A percentile compares a stretch with the other conserved stretches of the same genome.
phyloP scores from a whole-genome alignment of 192 early-diverging fungal species.

The Coemansia sp. region DNA sequence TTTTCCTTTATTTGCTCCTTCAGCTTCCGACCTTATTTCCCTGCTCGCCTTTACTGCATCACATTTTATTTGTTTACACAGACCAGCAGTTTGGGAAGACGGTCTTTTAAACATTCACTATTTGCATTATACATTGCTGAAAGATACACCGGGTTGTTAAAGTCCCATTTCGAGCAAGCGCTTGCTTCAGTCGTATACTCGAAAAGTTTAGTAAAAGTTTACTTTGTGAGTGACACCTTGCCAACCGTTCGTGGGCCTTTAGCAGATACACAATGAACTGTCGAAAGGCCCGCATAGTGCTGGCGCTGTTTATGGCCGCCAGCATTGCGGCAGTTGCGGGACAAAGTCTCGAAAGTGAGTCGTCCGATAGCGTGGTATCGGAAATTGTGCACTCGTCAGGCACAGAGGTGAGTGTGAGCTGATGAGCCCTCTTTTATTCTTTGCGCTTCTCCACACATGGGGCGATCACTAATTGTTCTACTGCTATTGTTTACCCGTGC shows the following conservation, averaged over 20 bases:
- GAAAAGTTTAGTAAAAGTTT: no score
- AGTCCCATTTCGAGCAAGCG: no score
- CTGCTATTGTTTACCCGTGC: slow-evolving; percentile 3
- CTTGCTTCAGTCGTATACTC: no score
- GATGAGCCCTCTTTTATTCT: not conserved
- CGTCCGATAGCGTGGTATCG: not conserved
- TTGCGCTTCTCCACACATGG: not conserved
- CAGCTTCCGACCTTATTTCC: not conserved
- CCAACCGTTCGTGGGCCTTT: not conserved
- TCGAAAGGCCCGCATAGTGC: slow-evolving; percentile 31
- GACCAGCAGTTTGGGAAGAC: not conserved
- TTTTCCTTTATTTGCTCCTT: not conserved
- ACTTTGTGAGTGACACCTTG: not conserved
- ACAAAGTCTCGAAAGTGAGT: not conserved
- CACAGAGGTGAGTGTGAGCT: not conserved
- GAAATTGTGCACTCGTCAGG: not conserved
- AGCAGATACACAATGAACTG: slow-evolving; percentile 21
- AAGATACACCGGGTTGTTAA: no score
- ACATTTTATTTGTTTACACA: not conserved
- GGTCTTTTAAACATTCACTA: not conserved
- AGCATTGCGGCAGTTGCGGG: slow-evolving; percentile 14
- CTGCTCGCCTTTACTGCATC: slow-evolving; percentile 2
- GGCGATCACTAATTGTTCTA: not conserved
- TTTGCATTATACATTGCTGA: not conserved
- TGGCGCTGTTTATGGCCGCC: slow-evolving; percentile 37